phyloP scores from a whole-genome alignment of 164 flowering plant species.

The Annona squamosa region DNA sequence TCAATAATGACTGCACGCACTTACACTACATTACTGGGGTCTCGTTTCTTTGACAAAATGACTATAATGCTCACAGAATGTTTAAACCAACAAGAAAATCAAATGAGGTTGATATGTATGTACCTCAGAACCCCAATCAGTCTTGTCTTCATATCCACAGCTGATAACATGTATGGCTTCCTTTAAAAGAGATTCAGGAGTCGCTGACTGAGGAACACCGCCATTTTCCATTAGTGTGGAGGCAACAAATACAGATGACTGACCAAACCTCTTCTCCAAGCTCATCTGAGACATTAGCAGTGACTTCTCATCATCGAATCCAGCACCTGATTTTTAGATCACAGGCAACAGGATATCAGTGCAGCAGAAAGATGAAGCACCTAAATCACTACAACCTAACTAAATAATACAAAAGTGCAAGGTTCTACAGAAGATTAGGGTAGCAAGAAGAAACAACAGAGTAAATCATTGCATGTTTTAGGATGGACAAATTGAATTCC shows the following conservation, averaged over 20 bases:
- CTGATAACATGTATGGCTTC: slow-evolving; percentile 49
- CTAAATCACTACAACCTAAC: background rate
- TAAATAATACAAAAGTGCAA: background rate
- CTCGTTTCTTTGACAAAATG: too few relatives aligned
- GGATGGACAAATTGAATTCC: background rate
- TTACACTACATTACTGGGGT: too few relatives aligned
- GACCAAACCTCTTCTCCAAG: slow-evolving; percentile 42
- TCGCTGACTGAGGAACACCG: slow-evolving; percentile 25
- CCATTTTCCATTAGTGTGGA: slow-evolving; percentile 43
- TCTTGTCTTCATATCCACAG: slow-evolving; percentile 49
- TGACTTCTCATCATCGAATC: slow-evolving; percentile 22
- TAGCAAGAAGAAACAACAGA: background rate
- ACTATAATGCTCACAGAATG: too few relatives aligned
- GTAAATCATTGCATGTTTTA: background rate
- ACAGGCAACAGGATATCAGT: background rate
- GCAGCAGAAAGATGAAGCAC: background rate
- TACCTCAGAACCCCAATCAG: slow-evolving; percentile 52
- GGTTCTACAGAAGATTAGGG: background rate
- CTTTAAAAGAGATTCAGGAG: slow-evolving; percentile 28
- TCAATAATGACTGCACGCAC: too few relatives aligned
- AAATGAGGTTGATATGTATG: too few relatives aligned
- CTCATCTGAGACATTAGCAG: slow-evolving; percentile 29
- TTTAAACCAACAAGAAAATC: background rate
- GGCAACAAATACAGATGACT: slow-evolving; percentile 37
- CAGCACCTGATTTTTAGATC: slow-evolving; percentile 18